Evolutionary conservation across 75 land plant genomes (phyloP), one percentile per base, ranked within the genome.

Genomic region (Sequoiadendron giganteum): DNA sequence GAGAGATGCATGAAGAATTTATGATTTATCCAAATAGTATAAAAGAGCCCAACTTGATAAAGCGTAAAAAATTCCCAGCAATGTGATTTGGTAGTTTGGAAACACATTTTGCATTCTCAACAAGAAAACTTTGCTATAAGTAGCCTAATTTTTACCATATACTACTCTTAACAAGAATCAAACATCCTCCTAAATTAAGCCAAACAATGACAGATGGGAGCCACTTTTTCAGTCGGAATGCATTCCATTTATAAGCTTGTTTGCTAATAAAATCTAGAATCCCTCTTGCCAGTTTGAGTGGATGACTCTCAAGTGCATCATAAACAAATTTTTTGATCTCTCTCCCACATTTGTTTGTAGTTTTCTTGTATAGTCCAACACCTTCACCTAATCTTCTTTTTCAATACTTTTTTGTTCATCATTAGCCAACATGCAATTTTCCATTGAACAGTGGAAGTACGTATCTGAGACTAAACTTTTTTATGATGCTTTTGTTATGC

Each of bases 261-360:
- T 96, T 96, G 85, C 98, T 95, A 34, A 97, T 94, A 40, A 98
- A 95, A 85, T 92, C 92, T 83, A 96, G 88, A 36, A 90, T 91
- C 65, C 92, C 90, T 85, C 78, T 91, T 25, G 96, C 99, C 97
- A 96, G 95, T 38, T 95, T 96, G 3, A 96, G 96, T 6, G 97
- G 97, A 77, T 90, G 77, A 75, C 87, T 91, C 15, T 91, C 95
- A 87, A 96, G 89, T 39, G 99, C 95, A 25, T 94, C 98, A 91
- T 92, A 88, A 52, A 96, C 90, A 68, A 95, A 92, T 78, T 90
- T 96, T 82, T 94, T 92, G 32, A 97, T 83, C 96, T 91, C 21
- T 96, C 89, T 70, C 98, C 99, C 40, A 97, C 96, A 93, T 97
- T 97, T 80, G 99, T 97, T 5, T 96, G 96, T 65, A 97, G 88